Conservation (phyloP, 371 early-diverging fungal genomes). For the Blakeslea trispora region DNA sequence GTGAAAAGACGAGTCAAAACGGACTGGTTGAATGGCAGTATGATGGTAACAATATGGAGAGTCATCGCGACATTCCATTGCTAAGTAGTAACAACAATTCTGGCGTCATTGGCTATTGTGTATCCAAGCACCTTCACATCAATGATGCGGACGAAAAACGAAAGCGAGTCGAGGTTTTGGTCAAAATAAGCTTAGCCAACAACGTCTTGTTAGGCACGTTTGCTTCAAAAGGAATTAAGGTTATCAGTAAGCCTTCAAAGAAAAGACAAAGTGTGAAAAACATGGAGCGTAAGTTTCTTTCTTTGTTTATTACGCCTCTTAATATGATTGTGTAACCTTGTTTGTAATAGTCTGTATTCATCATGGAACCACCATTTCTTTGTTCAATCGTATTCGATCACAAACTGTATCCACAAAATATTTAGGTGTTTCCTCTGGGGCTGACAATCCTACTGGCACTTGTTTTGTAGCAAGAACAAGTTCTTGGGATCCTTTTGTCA, state of each 20-base stretch:
- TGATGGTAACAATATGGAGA: slow-evolving; percentile 10
- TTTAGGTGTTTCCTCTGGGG: slow-evolving; percentile 60
- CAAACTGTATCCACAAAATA: slow-evolving; percentile 90
- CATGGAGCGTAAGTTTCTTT: slow-evolving; percentile 64
- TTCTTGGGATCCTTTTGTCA: slow-evolving; percentile 87
- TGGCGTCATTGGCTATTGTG: slow-evolving; percentile 64
- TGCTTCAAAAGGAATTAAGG: slow-evolving; percentile 77
- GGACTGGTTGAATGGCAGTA: slow-evolving; percentile 52
- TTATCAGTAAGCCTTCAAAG: slow-evolving; percentile 87
- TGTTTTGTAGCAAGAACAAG: slow-evolving; percentile 81
- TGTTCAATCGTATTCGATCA: slow-evolving; percentile 84
- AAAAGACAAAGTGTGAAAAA: slow-evolving; percentile 85
- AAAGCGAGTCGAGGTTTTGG: slow-evolving; percentile 73
- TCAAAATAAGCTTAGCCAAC: slow-evolving; percentile 67
- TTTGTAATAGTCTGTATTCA: slow-evolving; percentile 72
- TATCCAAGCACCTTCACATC: slow-evolving; percentile 82
- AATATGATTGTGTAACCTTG: not conserved
- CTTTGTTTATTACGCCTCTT: not conserved
- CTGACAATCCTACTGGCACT: slow-evolving; percentile 53
- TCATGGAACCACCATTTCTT: slow-evolving; percentile 78
- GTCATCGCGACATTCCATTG: slow-evolving; percentile 9
- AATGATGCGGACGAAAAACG: slow-evolving; percentile 84
- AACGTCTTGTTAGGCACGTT: slow-evolving; percentile 67
- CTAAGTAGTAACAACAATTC: slow-evolving; percentile 32
- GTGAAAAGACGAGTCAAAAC: slow-evolving; percentile 45